Evolutionary conservation across 345 rosid species (phyloP).

Genomic region (Lenwebbia sp.): DNA sequence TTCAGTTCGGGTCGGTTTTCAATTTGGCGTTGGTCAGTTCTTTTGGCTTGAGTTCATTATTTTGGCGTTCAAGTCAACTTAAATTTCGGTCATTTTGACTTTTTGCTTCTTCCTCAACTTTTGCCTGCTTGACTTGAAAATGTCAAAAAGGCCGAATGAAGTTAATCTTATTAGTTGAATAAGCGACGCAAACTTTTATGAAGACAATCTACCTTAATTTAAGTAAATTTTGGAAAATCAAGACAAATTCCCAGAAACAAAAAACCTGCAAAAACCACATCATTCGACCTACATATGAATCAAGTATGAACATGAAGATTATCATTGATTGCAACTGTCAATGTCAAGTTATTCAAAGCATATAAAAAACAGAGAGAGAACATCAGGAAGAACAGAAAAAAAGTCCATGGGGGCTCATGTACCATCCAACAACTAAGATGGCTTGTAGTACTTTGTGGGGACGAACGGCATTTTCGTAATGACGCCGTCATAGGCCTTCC

Average conservation of each 20-base stretch:
- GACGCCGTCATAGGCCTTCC: slow-evolving; percentile 73
- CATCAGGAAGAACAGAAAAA: neutral
- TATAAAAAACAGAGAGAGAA: neutral
- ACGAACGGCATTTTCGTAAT: slow-evolving; percentile 27
- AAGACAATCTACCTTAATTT: neutral
- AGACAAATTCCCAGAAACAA: neutral
- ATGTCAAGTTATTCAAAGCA: neutral
- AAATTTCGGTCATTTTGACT: neutral
- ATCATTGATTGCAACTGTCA: neutral
- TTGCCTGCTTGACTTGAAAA: neutral
- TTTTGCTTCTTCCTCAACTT: neutral
- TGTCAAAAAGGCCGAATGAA: neutral
- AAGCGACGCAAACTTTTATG: neutral
- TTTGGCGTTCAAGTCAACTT: neutral
- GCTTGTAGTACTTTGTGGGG: slow-evolving; percentile 42
- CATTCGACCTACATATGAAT: neutral
- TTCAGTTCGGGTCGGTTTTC: neutral
- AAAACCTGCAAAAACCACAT: neutral
- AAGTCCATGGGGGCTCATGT: neutral
- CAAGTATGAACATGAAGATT: neutral
- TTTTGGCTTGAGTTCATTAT: neutral
- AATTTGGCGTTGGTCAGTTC: neutral
- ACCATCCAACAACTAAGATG: slow-evolving; percentile 17
- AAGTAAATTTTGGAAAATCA: neutral
- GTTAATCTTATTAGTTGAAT: neutral